Base-by-base conservation (phyloP, 208 protist genomes). In the Leishmania major region DNA sequence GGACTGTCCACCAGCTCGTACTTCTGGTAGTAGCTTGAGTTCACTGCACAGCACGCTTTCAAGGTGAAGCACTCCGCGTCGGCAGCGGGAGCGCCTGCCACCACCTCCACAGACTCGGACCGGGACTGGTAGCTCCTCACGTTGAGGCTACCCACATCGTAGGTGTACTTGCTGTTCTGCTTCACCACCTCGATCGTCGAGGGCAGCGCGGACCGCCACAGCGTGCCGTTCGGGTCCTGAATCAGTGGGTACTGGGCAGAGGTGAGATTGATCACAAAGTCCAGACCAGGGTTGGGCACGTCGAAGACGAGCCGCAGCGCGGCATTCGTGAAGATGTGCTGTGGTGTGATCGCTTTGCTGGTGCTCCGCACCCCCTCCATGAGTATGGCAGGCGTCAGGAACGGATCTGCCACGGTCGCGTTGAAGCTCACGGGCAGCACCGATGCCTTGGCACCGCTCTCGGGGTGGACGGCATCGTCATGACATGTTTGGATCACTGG, bases 261-360 rank as follows among this genome's bases (percentile, higher is more conserved):
- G 31, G 77, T 81, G 59, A 85, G 49, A 31, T 85, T 80, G 45
- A 85, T 70, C 60, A 81, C 77, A 57, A 85, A 85, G 70, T 85
- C 82, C 59, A 85, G 71, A 15, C 82, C 82, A 4, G 82, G 77
- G 40, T 85, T 85, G 31, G 77, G 82, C 57, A 85, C 82, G 69
- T 85, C 82, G 55, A 85, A 85, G 31, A 78, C 60, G 25, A 85
- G 71, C 25, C 75, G 78, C 76, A 85, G 28, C 25, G 40, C 57
- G 35, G 77, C 77, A 22, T 49, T 75, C 35, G 76, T 64, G 70
- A 81, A 85, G 60, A 85, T 17, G 51, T 71, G 77, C 25, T 59
- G 69, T 45, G 72, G 71, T 28, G 45, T 25, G 70, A 85, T 64
- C 15, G 40, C 35, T 40, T 59, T 35, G 40, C 70, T 77, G 43